phyloP scores from a whole-genome alignment of 176 grass and related monocot species.

The Miscanthus lutarioriparius region DNA sequence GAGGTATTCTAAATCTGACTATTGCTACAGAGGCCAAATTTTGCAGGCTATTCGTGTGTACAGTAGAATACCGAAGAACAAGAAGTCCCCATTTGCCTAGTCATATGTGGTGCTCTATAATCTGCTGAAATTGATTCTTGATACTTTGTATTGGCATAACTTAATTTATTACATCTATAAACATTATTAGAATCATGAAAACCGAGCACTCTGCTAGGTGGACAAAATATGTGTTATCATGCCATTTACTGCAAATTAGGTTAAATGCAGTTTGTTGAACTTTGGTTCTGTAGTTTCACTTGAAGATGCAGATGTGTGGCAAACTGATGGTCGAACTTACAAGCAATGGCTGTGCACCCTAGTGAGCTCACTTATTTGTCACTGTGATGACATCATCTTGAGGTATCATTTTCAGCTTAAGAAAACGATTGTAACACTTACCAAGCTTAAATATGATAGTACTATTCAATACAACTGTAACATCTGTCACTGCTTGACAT shows the following conservation, averaged over 20 bases:
- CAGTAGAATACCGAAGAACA: slow-evolving; percentile 5
- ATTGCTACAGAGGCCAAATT: background rate
- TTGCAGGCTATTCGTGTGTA: background rate
- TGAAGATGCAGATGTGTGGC: slow-evolving; percentile 74
- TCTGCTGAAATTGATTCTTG: slow-evolving; percentile 7
- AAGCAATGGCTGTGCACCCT: slow-evolving; percentile 82
- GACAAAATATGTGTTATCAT: background rate
- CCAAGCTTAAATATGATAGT: slow-evolving; percentile 14
- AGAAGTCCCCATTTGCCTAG: background rate
- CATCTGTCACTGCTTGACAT: slow-evolving; percentile 17
- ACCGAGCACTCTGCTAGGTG: background rate
- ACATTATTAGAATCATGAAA: background rate
- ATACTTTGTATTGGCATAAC: slow-evolving; percentile 16
- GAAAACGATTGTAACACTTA: slow-evolving; percentile 23
- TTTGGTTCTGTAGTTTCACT: slow-evolving; percentile 52
- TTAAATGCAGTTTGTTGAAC: slow-evolving; percentile 21
- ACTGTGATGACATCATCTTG: slow-evolving; percentile 83
- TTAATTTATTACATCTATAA: slow-evolving; percentile 10
- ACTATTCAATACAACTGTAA: slow-evolving; percentile 23
- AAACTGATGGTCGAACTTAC: slow-evolving; percentile 64
- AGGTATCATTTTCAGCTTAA: slow-evolving; percentile 58
- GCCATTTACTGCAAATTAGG: background rate
- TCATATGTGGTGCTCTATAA: background rate
- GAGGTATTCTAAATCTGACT: background rate
- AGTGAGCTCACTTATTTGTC: slow-evolving; percentile 76